phyloP scores from a whole-genome alignment of 495 filamentous ascomycete species.

The Apiosordaria backusii region DNA sequence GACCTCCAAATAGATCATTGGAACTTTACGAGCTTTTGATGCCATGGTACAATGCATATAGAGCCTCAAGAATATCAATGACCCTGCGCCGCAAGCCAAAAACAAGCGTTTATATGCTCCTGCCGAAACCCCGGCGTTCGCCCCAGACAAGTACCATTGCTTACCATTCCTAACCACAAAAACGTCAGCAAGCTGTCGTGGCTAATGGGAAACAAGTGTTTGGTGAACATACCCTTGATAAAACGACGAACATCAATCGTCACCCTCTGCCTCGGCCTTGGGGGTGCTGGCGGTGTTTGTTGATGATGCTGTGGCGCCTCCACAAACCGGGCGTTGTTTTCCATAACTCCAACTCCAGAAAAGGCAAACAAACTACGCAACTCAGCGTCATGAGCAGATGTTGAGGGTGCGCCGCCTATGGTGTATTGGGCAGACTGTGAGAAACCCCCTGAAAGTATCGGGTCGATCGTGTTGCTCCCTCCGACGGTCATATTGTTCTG shows the following conservation, averaged over 20 bases:
- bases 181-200: not conserved
- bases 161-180: constrained; percentile 22
- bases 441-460: not conserved
- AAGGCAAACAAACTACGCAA: constrained; percentile 4
- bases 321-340: not conserved
- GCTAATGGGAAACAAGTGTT: not conserved
- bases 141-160: constrained; percentile 54
- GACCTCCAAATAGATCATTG: not conserved
- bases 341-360: not conserved
- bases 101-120: constrained; percentile 56
- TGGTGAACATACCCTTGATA: constrained; percentile 26
- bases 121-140: constrained; percentile 57
- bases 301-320: not conserved
- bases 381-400: not conserved
- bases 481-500: not conserved
- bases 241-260: constrained; percentile 29
- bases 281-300: not conserved
- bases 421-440: not conserved
- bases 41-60: constrained; percentile 4
- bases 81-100: constrained; percentile 36
- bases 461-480: not conserved
- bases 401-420: not conserved
- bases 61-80: not conserved
- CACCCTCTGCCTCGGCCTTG: constrained; percentile 15
- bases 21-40: not conserved